Evolutionary conservation across 805 yeast genomes (phyloP).

Genomic region (Wickerhamomyces canadensis): DNA sequence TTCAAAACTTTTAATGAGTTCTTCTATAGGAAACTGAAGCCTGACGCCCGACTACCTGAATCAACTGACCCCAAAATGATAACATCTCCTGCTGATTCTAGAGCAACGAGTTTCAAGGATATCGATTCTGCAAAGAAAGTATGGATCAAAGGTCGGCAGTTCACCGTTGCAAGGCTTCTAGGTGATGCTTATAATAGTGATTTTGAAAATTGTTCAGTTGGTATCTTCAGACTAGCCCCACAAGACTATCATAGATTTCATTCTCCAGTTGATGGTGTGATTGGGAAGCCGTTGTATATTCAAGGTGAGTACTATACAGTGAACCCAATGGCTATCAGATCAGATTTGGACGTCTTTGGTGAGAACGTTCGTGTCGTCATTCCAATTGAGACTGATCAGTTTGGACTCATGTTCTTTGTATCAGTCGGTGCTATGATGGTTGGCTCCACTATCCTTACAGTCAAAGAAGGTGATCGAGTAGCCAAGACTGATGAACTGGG

Average conservation of each 20-base stretch:
- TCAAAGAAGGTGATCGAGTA: conserved; percentile 51
- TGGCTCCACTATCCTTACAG: conserved; percentile 77
- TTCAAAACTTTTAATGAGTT: conserved; percentile 82
- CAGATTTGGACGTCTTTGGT: conserved; percentile 85
- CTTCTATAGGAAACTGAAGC: conserved; percentile 72
- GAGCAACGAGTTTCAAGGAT: conserved; percentile 65
- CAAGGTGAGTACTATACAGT: conserved; percentile 94
- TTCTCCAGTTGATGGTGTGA: conserved; percentile 70
- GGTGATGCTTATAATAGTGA: conserved; percentile 33
- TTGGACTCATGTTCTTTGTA: conserved; percentile 72
- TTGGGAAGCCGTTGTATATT: conserved; percentile 62
- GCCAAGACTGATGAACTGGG: conserved; percentile 81
- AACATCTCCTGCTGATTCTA: conserved; percentile 82
- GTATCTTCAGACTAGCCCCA: conserved; percentile 87
- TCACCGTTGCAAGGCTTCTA: conserved; percentile 60
- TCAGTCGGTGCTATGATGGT: conserved; percentile 99
- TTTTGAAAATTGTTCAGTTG: conserved; percentile 48
- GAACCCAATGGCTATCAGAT: conserved; percentile 94
- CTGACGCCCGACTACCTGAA: conserved; percentile 68
- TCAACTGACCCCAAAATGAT: conserved; percentile 44
- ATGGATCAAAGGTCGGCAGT: conserved; percentile 87
- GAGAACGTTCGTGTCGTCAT: conserved; percentile 79
- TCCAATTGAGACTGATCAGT: conserved; percentile 69
- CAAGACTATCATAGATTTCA: conserved; percentile 97
- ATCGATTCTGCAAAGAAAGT: conserved; percentile 59